phyloP scores from a whole-genome alignment of 1,284 basidiomycete species.

The Ganoderma sinense region DNA sequence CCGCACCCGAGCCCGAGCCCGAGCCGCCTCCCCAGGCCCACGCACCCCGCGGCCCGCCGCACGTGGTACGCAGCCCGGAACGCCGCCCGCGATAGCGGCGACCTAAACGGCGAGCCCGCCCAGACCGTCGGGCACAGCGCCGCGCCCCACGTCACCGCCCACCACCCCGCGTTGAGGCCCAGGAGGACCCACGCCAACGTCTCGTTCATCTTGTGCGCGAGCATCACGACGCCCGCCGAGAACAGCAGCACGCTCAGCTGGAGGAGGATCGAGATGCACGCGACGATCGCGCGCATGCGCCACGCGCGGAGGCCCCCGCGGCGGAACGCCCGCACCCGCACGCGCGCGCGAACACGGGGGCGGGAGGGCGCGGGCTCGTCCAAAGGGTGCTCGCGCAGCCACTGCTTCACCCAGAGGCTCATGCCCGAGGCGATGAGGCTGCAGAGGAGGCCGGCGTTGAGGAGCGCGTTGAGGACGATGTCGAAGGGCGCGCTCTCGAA shows the following conservation, averaged over 20 bases:
- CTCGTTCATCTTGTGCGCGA: slow-evolving; percentile 12
- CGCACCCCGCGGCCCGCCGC: not conserved
- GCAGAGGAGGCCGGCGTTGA: slow-evolving; percentile 19
- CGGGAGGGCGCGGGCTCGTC: slow-evolving; percentile 8
- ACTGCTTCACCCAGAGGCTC: slow-evolving; percentile 21
- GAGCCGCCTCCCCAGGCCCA: not conserved
- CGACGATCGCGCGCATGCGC: slow-evolving; percentile 14
- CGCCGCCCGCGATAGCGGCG: slow-evolving; percentile 15
- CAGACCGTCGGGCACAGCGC: slow-evolving; percentile 16
- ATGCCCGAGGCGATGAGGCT: slow-evolving; percentile 20
- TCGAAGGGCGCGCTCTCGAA: slow-evolving; percentile 13
- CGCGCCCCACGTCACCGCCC: slow-evolving; percentile 8
- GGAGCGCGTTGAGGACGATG: slow-evolving; percentile 11
- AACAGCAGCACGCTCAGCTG: slow-evolving; percentile 23
- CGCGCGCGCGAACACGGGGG: slow-evolving; percentile 9
- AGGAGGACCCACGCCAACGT: slow-evolving; percentile 15
- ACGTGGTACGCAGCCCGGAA: not conserved
- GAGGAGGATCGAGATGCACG: slow-evolving; percentile 21
- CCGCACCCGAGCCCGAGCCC: too few relatives aligned
- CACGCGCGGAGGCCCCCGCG: slow-evolving; percentile 12
- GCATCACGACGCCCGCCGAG: slow-evolving; percentile 13
- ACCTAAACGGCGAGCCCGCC: slow-evolving; percentile 14
- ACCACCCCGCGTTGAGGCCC: slow-evolving; percentile 9
- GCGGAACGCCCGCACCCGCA: slow-evolving; percentile 11
- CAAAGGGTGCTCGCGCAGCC: slow-evolving; percentile 20